Percentiles rank a stretch among this genome's conserved stretches.
Evolutionary conservation across 164 flowering plant genomes (phyloP).

Genomic region (Berberis thunbergii): DNA sequence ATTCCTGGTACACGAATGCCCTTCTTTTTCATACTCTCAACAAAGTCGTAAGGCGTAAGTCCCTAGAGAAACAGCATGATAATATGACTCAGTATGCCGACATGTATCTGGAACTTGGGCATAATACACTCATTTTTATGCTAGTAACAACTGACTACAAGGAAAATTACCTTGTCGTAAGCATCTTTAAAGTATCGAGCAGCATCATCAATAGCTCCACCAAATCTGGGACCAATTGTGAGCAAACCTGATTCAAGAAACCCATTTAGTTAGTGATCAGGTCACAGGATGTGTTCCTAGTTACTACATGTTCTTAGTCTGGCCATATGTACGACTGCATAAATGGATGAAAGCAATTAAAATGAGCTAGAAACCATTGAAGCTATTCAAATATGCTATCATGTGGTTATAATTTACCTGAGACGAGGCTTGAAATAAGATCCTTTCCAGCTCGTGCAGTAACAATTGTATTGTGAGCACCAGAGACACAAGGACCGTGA

Average conservation of each 20-base stretch:
- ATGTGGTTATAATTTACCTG: slow-evolving; percentile 39
- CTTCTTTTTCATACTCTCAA: slow-evolving; percentile 93
- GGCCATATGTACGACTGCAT: background rate
- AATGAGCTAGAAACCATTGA: background rate
- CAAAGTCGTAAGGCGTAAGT: slow-evolving; percentile 86
- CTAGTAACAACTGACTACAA: slow-evolving; percentile 1
- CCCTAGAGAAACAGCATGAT: slow-evolving; percentile 33
- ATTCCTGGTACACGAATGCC: slow-evolving; percentile 99
- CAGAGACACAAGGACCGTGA: slow-evolving; percentile 99
- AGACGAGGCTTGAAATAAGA: slow-evolving; percentile 90
- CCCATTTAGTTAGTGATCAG: background rate
- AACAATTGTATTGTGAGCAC: slow-evolving; percentile 98
- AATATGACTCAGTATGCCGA: slow-evolving; percentile 2
- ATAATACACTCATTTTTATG: background rate
- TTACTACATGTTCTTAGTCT: background rate
- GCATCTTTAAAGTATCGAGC: slow-evolving; percentile 98
- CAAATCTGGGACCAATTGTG: slow-evolving; percentile 98
- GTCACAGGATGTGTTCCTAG: background rate
- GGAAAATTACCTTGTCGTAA: slow-evolving; percentile 58
- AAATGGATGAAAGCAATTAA: too few species aligned
- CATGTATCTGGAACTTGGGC: too few species aligned
- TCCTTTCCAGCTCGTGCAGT: slow-evolving; percentile 99
- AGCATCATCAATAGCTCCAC: slow-evolving; percentile 99
- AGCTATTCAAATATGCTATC: background rate
- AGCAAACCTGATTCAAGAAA: slow-evolving; percentile 64